Conservation (phyloP, 257 asterid species). For the Solanum chiquidenum region DNA sequence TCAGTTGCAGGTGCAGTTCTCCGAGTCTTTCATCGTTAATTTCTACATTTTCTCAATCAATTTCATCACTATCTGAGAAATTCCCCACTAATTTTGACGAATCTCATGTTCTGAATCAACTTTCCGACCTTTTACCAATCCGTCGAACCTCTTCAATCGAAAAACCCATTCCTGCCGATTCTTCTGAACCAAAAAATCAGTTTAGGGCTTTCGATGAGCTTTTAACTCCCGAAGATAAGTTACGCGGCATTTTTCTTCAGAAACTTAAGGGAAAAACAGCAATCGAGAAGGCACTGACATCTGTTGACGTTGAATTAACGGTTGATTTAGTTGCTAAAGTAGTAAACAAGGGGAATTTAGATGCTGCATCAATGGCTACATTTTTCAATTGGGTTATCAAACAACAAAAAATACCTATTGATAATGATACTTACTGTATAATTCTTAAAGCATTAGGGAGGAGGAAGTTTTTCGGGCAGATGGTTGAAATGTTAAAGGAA, state of each 20-base stretch:
- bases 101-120: slow-evolving; percentile 43
- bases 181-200: neutral
- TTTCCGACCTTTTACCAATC: slow-evolving; percentile 49
- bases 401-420: slow-evolving; percentile 22
- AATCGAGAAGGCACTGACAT: slow-evolving; percentile 27
- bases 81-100: slow-evolving; percentile 22
- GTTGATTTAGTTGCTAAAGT: slow-evolving; percentile 46
- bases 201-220: slow-evolving; percentile 32
- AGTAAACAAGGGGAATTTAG: slow-evolving; percentile 49
- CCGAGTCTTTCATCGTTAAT: neutral
- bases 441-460: slow-evolving; percentile 68
- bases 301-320: slow-evolving; percentile 40
- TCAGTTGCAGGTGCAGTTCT: neutral
- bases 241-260: slow-evolving; percentile 75
- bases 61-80: neutral
- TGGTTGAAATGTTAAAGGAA: slow-evolving; percentile 47
- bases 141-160: slow-evolving; percentile 1
- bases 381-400: slow-evolving; percentile 66
- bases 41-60: neutral
- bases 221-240: slow-evolving; percentile 65
- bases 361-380: slow-evolving; percentile 47
- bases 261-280: slow-evolving; percentile 39
- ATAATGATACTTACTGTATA: slow-evolving; percentile 24
- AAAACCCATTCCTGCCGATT: slow-evolving; percentile 2
- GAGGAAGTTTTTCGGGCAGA: slow-evolving; percentile 47